phyloP scores from a whole-genome alignment of 257 asterid species.

The Solanum chilense region DNA sequence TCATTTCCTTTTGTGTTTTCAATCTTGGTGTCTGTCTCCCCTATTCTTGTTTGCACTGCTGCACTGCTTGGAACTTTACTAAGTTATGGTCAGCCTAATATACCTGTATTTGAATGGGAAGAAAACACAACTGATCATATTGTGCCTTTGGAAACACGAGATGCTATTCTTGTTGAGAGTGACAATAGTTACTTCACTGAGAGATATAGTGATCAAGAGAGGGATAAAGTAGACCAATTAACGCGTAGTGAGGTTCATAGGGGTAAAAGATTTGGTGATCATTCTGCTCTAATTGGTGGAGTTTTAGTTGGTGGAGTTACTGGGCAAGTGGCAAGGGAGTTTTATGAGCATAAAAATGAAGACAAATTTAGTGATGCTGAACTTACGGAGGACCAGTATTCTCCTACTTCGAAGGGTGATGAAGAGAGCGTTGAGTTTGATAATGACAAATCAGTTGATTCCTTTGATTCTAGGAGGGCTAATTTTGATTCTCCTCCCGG shows the following conservation, averaged over 20 bases:
- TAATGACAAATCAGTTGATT: not conserved
- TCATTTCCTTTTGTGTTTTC: conserved; percentile 67
- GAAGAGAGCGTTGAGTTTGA: conserved; percentile 1
- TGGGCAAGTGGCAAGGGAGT: conserved; percentile 6
- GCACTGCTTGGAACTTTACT: conserved; percentile 74
- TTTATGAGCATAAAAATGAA: not conserved
- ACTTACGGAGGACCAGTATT: conserved; percentile 13
- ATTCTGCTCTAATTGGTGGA: conserved; percentile 23
- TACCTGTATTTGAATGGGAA: conserved; percentile 58
- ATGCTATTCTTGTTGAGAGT: conserved; percentile 20
- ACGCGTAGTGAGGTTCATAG: conserved; percentile 9
- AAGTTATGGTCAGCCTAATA: conserved; percentile 68
- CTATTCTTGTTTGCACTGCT: conserved; percentile 82
- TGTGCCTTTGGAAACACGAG: conserved; percentile 25
- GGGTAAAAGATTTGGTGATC: conserved; percentile 20
- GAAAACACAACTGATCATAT: conserved; percentile 21
- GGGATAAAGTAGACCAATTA: conserved; percentile 13
- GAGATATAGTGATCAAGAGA: conserved; percentile 28
- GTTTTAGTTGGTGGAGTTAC: conserved; percentile 26
- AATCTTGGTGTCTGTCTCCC: conserved; percentile 59
- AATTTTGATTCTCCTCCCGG: conserved; percentile 25
- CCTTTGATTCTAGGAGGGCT: not conserved
- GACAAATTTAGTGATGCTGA: conserved; percentile 5
- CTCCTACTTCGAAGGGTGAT: not conserved
- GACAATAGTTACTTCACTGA: conserved; percentile 17